Conservation (phyloP, 2,329 filamentous ascomycete genomes). For the Monosporascus sp. region DNA sequence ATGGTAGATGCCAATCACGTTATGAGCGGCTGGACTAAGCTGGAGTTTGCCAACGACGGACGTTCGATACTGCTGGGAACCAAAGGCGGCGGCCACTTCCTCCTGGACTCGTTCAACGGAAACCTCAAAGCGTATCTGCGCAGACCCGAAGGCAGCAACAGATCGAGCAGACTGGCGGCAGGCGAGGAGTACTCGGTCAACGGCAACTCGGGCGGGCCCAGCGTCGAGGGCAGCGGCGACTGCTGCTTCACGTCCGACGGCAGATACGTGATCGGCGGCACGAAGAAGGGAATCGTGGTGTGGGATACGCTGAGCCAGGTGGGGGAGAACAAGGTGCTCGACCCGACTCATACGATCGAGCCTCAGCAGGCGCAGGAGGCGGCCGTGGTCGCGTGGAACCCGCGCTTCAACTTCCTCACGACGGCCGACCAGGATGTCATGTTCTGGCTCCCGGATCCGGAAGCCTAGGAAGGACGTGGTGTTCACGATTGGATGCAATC, state of each 20-base stretch:
- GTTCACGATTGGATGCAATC: too few species aligned
- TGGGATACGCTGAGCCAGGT: conserved; percentile 72
- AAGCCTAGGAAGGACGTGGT: conserved; percentile 31
- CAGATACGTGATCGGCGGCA: conserved; percentile 81
- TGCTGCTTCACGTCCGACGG: conserved; percentile 88
- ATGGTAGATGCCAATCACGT: conserved; percentile 51
- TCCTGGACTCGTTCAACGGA: conserved; percentile 91
- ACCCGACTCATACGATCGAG: conserved; percentile 60
- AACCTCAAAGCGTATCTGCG: conserved; percentile 68
- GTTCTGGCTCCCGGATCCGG: conserved; percentile 72
- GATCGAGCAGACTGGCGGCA: conserved; percentile 44
- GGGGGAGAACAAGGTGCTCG: conserved; percentile 53
- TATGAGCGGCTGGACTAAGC: conserved; percentile 74
- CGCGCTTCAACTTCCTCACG: conserved; percentile 85
- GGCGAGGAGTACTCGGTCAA: conserved; percentile 43
- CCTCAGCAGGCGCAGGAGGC: conserved; percentile 55
- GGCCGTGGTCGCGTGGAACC: conserved; percentile 81
- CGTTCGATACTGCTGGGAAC: conserved; percentile 82
- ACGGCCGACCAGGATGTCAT: conserved; percentile 81
- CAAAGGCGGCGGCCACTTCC: conserved; percentile 76
- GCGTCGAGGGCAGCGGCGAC: conserved; percentile 63
- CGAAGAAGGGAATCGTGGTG: conserved; percentile 66
- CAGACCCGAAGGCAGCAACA: conserved; percentile 46
- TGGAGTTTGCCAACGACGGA: conserved; percentile 96
- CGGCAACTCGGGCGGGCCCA: conserved; percentile 39